Base-by-base conservation (phyloP, 208 protist species). In the Herpetomonas muscarum region DNA sequence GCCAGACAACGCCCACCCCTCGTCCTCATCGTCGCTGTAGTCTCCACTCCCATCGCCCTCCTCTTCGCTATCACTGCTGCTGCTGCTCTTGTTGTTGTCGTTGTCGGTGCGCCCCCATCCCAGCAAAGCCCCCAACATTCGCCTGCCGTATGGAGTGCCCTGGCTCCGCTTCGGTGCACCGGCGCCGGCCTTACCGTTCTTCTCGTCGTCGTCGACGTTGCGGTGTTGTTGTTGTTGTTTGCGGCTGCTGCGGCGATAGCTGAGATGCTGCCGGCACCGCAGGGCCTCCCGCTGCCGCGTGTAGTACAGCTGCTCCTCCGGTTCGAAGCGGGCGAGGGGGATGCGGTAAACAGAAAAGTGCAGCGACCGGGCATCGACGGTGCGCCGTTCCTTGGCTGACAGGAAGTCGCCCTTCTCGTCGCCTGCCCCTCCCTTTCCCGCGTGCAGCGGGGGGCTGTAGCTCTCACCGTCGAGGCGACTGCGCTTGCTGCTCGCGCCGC, bases 331-430 rank as follows among this genome's bases (percentile, higher is more conserved):
- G 25, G 25, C 76, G 28, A 86, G 67, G 15, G 83, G 75, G 28
- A 90, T 62, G 29, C 79, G 78, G 39, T 85, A 90, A 47, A 81
- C 76, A n/a, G 72, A 72, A 52, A 90, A 85, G 55, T 76, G 67
- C 21, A 87, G 31, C 25, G 66, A 67, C 19, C 73, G 67, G 13
- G 64, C 61, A n/a, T 59, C 71, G 41, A 46, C 19, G 10, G 15
- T 12, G 41, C 41, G 41, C 41, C 22, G 41, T 19, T 46, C 15
- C 22, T 12, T 4, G 41, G 41, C 15, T 9, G 41, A 46, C 5
- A 24, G 10, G 41, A 6, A 9, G 41, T 46, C 10, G 15, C 41
- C 41, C 19, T 46, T 30, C 22, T 53, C 13, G 47, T 6, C 25
- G 47, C 28, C 15, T 7, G 17, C 7, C 32, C 12, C 32, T 61